Evolutionary conservation across 2,329 filamentous ascomycete species (phyloP), one percentile per base, ranked within the genome.

Genomic region (Fusarium sororula): DNA sequence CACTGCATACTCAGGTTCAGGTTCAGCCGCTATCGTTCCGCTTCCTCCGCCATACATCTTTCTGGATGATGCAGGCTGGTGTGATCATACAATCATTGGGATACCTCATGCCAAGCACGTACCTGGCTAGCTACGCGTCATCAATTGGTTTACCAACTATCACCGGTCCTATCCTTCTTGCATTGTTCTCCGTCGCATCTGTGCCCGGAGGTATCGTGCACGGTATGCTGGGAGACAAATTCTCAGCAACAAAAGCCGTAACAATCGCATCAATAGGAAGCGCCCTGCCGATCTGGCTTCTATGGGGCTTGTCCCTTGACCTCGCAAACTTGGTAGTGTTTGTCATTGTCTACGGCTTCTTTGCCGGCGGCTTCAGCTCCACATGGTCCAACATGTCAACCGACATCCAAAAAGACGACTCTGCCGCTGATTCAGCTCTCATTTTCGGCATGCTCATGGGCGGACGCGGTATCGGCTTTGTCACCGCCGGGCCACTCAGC

Each of bases 71-170:
- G 80, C 84, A 83, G 69, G 77, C 87, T 17, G 88, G 87, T 6
- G 91, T 88, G 45, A 79, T 89, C 1, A 80, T 90, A 14, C 89
- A 91, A 77, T 88, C 87, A 63, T 83, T 86, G 9, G 90, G 89
- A 8, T 91, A 91, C 75, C 86, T 89, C 26, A 87, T 91, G 72
- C 90, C 90, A 11, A 87, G 88, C 59, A 90, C 88, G 0, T 91
- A 90, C 74, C 81, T 91, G 6, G 85, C 84, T 45, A 86, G 85
- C 4, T 90, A 90, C 66, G 88, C 88, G 5, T 81, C 80, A 17
- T 81, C 84, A 7, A 82, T 90, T 14, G 83, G 86, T 6, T 80
- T 84, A 1, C 79, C 85, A 1, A 83, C 87, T 1, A 81, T 86
- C 18, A 83, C 84, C 2, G 85, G 86, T 0, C 87, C 88, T 2